Conservation (phyloP, 768 basidiomycete genomes). For the Fomitopsis serialis region DNA sequence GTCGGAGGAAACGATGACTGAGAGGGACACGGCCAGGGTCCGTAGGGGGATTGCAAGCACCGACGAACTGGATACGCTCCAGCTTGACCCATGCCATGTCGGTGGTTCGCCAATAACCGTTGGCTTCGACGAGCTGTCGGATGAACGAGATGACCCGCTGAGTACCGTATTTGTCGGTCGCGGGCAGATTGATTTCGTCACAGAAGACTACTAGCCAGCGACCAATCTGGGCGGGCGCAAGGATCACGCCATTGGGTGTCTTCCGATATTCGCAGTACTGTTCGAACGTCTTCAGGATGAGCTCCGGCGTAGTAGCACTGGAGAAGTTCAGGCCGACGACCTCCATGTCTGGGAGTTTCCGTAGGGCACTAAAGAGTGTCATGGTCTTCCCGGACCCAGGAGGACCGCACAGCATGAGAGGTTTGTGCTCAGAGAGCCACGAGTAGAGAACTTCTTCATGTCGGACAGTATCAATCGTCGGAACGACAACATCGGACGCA, state of each 20-base stretch:
- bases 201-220: slow-evolving; percentile 99
- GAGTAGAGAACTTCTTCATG: slow-evolving; percentile 99
- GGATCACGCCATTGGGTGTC: slow-evolving; percentile 95
- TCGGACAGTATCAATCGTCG: slow-evolving; percentile 96
- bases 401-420: slow-evolving; percentile 95
- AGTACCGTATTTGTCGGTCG: slow-evolving; percentile 96
- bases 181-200: slow-evolving; percentile 98
- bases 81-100: slow-evolving; percentile 98
- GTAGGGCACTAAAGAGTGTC: slow-evolving; percentile 96
- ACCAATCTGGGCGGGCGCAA: slow-evolving; percentile 91
- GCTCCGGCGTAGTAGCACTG: slow-evolving; percentile 95
- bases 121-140: slow-evolving; percentile 90
- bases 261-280: slow-evolving; percentile 99
- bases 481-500: slow-evolving; percentile 94
- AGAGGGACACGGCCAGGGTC: slow-evolving; percentile 99
- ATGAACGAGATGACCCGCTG: slow-evolving; percentile 98
- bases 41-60: slow-evolving; percentile 98
- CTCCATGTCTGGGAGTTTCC: slow-evolving; percentile 98
- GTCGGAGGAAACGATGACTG: slow-evolving; percentile 94
- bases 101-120: slow-evolving; percentile 89
- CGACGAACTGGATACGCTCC: slow-evolving; percentile 99
- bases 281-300: slow-evolving; percentile 98
- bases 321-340: slow-evolving; percentile 99
- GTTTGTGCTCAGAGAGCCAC: slow-evolving; percentile 98
- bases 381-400: slow-evolving; percentile 99